Evolutionary conservation across 305 asterid species (phyloP).

Genomic region (Fraxinus paxiana): DNA sequence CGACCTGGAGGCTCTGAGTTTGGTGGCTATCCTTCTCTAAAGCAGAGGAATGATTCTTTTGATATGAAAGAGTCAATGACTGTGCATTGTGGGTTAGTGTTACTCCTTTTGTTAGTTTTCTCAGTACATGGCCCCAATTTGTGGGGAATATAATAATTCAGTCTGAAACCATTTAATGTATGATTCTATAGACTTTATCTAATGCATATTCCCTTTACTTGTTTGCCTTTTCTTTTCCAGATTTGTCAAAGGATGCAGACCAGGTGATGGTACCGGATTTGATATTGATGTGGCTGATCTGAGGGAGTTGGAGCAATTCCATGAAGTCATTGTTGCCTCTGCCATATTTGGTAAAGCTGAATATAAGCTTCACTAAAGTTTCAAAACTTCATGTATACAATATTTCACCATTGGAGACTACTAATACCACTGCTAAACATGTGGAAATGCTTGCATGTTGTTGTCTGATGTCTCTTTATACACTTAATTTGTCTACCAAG

Average conservation of each 20-base stretch:
- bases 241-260: constrained; percentile 84
- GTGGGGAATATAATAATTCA: background rate
- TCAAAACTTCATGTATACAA: constrained; percentile 11
- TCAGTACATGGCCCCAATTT: background rate
- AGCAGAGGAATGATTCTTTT: constrained; percentile 70
- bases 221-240: constrained; percentile 33
- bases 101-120: constrained; percentile 9
- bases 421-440: constrained; percentile 16
- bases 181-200: constrained; percentile 8
- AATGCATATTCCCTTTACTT: background rate
- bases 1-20: constrained; percentile 78
- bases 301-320: constrained; percentile 63
- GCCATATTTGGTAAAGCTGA: constrained; percentile 84
- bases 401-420: constrained; percentile 16
- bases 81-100: constrained; percentile 91
- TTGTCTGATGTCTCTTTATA: constrained; percentile 3
- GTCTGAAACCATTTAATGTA: background rate
- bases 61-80: constrained; percentile 72
- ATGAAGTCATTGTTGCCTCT: constrained; percentile 91
- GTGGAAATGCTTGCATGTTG: constrained; percentile 21
- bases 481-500: background rate
- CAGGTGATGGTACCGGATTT: constrained; percentile 81
- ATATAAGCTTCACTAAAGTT: constrained; percentile 25
- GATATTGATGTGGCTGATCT: constrained; percentile 81
- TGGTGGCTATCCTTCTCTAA: constrained; percentile 91